These are phyloP conservation scores for Uronychia binucleata DNA, from an alignment of 73 alveolate species.

Conservation along the genomic window DNA sequence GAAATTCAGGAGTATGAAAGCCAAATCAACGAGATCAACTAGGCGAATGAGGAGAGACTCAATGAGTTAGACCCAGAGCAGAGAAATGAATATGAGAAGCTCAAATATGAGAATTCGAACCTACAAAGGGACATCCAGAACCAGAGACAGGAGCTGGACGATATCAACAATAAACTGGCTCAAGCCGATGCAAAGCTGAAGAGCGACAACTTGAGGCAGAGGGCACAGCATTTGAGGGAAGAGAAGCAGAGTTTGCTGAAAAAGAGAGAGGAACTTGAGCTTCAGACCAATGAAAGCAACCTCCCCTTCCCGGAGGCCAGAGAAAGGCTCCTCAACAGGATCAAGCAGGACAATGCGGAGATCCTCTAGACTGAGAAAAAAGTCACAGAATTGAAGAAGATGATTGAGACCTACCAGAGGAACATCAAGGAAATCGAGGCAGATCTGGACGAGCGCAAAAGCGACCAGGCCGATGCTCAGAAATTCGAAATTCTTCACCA, in stretches of 20 bases:
- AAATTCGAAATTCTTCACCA: slow-evolving; percentile 90
- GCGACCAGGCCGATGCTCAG: slow-evolving; percentile 80
- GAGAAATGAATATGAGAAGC: slow-evolving; percentile 86
- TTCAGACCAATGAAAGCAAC: slow-evolving; percentile 94
- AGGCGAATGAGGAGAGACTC: slow-evolving; percentile 86
- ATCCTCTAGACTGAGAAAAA: slow-evolving; percentile 89
- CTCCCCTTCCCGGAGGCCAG: slow-evolving; percentile 95
- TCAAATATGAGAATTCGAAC: slow-evolving; percentile 85
- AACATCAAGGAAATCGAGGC: slow-evolving; percentile 89
- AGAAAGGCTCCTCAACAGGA: slow-evolving; percentile 89
- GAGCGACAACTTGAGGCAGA: slow-evolving; percentile 87
- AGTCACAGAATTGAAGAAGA: slow-evolving; percentile 86
- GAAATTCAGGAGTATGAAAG: slow-evolving; percentile 79
- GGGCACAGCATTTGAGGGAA: slow-evolving; percentile 94
- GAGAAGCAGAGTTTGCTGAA: slow-evolving; percentile 75
- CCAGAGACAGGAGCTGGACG: slow-evolving; percentile 83
- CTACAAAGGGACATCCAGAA: slow-evolving; percentile 77
- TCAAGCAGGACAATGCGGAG: slow-evolving; percentile 92
- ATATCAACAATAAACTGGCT: slow-evolving; percentile 76
- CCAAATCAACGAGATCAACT: slow-evolving; percentile 82
- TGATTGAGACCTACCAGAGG: slow-evolving; percentile 86
- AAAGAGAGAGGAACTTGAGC: slow-evolving; percentile 95
- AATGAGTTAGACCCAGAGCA: slow-evolving; percentile 95
- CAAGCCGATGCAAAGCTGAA: slow-evolving; percentile 90
- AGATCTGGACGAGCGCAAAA: slow-evolving; percentile 81